Evolutionary conservation across 768 basidiomycete species (phyloP), one percentile per base, ranked within the genome.

Genomic region (Tylopilus subfusipes): DNA sequence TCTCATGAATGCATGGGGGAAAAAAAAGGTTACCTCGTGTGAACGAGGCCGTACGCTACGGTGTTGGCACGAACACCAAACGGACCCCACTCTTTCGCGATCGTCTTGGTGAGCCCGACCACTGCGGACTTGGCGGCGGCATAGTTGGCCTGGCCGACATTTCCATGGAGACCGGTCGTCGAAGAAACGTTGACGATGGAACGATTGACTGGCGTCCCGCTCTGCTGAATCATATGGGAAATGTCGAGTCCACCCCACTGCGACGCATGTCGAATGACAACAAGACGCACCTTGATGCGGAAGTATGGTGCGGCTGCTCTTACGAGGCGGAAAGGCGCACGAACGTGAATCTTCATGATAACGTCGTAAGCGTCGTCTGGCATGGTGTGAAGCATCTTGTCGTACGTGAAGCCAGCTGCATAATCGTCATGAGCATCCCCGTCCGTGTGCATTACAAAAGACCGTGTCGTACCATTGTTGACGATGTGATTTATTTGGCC

Each of bases 301-400:
- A 92, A 84, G 69, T 90, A 85, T 12, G 90, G 91, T 14, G 91
- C 90, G 5, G 90, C 90, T 54, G 88, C 86, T 48, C 90, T 82
- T 55, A 93, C 76, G 61, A 93, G 83, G 38, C 90, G 77, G 82
- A 93, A 93, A 0, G 91, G 92, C 3, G 91, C 89, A 48, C 87
- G 83, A 62, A 90, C 86, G 69, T 93, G 92, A 48, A 93, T 84
- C 66, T 87, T 88, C 70, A 87, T 76, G 63, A 93, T 93, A 60
- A 93, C 77, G 57, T 90, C 86, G 67, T 82, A 93, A 2, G 83
- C 80, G 42, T 91, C 88, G 71, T 93, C 91, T 3, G 87, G 84
- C 55, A 85, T 90, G 6, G 88, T 90, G 72, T 91, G 90, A 36
- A 92, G 75, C 91, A 93, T 93, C 70, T 85, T 87, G 78, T 91